These are phyloP conservation scores for Apiotrichum mycotoxinovorans DNA, from an alignment of 1,284 basidiomycete species.

Conservation along the genomic window DNA sequence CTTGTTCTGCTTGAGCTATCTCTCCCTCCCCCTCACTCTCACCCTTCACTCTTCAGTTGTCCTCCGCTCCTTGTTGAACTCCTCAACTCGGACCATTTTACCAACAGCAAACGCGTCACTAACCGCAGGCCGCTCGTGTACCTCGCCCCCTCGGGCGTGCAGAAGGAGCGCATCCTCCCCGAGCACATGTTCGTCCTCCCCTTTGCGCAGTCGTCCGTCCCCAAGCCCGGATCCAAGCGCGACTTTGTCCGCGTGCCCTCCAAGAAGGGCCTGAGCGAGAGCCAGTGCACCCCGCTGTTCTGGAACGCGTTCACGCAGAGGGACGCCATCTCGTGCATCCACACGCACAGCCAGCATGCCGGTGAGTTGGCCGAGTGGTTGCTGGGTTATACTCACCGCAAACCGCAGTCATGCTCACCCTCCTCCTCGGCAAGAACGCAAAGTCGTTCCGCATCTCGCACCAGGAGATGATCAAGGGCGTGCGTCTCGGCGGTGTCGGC, in stretches of 20 bases:
- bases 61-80: not conserved
- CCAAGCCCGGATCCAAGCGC: slow-evolving; percentile 63
- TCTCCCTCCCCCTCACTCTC: too few relatives aligned
- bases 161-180: slow-evolving; percentile 77
- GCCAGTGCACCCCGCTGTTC: slow-evolving; percentile 81
- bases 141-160: slow-evolving; percentile 81
- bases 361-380: slow-evolving; percentile 34
- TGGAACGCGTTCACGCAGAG: slow-evolving; percentile 81
- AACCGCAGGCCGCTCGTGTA: slow-evolving; percentile 65
- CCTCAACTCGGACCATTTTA: not conserved
- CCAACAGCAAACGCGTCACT: not conserved
- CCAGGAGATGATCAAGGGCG: slow-evolving; percentile 84
- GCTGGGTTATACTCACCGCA: too few relatives aligned
- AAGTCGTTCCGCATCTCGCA: slow-evolving; percentile 68
- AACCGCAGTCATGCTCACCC: slow-evolving; percentile 72
- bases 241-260: slow-evolving; percentile 69
- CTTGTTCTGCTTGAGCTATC: too few relatives aligned
- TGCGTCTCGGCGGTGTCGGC: slow-evolving; percentile 69
- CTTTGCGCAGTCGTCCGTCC: slow-evolving; percentile 60
- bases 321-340: slow-evolving; percentile 74
- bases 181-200: slow-evolving; percentile 80
- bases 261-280: slow-evolving; percentile 64
- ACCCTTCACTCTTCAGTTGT: not conserved
- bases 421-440: slow-evolving; percentile 62
- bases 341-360: slow-evolving; percentile 80